These are phyloP conservation scores for Yamagishiella unicocca DNA, from an alignment of 139 green algal genomes.

Conservation along the genomic window DNA sequence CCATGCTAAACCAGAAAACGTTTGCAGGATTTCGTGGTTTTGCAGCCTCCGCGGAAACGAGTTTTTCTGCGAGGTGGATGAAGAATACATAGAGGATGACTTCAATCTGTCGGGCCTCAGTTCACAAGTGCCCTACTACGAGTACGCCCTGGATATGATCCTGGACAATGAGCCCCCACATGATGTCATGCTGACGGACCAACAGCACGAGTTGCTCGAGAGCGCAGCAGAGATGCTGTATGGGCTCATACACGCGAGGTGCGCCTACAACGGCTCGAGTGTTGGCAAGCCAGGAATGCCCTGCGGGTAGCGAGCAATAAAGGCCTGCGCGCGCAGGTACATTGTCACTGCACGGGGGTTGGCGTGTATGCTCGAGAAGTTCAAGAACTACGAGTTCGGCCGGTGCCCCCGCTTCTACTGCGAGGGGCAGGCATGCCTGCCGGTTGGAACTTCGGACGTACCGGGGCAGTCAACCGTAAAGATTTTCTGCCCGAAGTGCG, in stretches of 20 bases:
- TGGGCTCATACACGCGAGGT: conserved; percentile 95
- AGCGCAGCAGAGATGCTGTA: conserved; percentile 97
- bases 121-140: conserved; percentile 96
- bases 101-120: conserved; percentile 97
- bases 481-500: conserved; percentile 94
- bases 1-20: neutral
- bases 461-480: conserved; percentile 91
- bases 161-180: conserved; percentile 91
- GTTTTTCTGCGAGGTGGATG: conserved; percentile 88
- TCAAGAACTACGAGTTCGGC: conserved; percentile 93
- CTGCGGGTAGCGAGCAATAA: neutral
- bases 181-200: conserved; percentile 84
- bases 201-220: conserved; percentile 94
- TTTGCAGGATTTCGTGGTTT: conserved; percentile 95
- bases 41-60: conserved; percentile 92
- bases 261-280: neutral
- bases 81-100: conserved; percentile 97
- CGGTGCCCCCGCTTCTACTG: conserved; percentile 93
- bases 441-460: conserved; percentile 91
- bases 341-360: conserved; percentile 90
- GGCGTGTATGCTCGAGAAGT: conserved; percentile 93
- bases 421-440: conserved; percentile 92
- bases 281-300: neutral
- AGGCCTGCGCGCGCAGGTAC: conserved; percentile 71
- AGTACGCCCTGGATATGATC: conserved; percentile 97